Percentiles rank a stretch among this genome's conserved stretches.
These are phyloP conservation scores for Flaveria linearis DNA, from an alignment of 129 eudicot species.

Conservation along the genomic window DNA sequence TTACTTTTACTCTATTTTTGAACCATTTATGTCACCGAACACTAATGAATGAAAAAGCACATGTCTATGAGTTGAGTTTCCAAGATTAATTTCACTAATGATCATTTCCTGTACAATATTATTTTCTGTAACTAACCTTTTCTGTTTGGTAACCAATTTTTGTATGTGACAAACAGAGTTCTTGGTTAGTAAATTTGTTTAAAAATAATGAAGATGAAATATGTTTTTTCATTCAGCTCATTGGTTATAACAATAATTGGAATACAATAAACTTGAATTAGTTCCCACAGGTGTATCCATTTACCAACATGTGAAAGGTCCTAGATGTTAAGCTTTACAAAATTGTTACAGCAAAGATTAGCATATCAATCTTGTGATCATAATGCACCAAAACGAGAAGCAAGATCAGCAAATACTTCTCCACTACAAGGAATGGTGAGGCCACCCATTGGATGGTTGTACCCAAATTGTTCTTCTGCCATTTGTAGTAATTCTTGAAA, in stretches of 20 bases:
- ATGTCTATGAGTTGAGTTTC: not conserved
- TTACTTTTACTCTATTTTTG: too few species aligned
- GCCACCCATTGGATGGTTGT: constrained; percentile 16
- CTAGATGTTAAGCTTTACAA: not conserved
- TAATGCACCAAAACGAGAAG: not conserved
- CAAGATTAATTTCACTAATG: not conserved
- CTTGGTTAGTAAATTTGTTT: not conserved
- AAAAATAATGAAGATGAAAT: not conserved
- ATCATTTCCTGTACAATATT: not conserved
- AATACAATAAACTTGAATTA: not conserved
- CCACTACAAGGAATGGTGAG: not conserved
- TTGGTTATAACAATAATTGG: not conserved
- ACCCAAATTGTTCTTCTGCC: not conserved
- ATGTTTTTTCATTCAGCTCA: not conserved
- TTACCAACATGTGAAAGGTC: not conserved
- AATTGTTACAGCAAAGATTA: not conserved
- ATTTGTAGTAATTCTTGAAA: not conserved
- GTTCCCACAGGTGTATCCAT: not conserved
- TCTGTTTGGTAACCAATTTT: too few species aligned
- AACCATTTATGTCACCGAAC: not conserved
- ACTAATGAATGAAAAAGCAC: not conserved
- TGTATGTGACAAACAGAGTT: not conserved
- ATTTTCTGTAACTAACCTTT: not conserved
- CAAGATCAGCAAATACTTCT: not conserved
- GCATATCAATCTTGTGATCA: not conserved